Base-by-base conservation (phyloP, 495 filamentous ascomycete species). In the Xylaria bambusicola region DNA sequence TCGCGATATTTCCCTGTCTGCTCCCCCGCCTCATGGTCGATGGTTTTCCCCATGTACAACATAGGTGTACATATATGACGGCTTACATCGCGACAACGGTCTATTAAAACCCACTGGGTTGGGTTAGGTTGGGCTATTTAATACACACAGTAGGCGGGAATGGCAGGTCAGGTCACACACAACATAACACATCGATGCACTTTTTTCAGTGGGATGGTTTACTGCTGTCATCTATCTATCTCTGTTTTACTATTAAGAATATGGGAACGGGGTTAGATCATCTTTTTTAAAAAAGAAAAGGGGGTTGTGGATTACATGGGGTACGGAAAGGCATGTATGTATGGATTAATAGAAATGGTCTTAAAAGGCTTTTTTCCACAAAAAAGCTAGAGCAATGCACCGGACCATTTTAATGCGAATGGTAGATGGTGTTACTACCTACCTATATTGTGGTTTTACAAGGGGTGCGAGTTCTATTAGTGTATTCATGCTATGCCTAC, bases 131-230 rank as follows among this genome's bases (percentile, higher is more conserved):
- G n/a, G n/a, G n/a, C n/a, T n/a, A n/a, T 44, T 46, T 36, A 52
- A 52, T 67, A 59, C 58, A 64, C 45, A 51, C 52, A 63, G 65
- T 62, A 61, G 60, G 63, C n/a, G n/a, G n/a, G n/a, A n/a, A n/a
- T n/a, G n/a, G n/a, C n/a, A n/a, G n/a, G n/a, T n/a, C n/a, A n/a
- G n/a, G n/a, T n/a, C n/a, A n/a, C n/a, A n/a, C n/a, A n/a, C n/a
- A n/a, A n/a, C n/a, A 66, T 56, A 61, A 61, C 59, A 65, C 59
- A 51, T 60, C 24, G 60, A 48, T 42, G 52, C 53, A 55, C n/a
- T 60, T 58, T 46, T 58, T 60, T 55, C 36, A 45, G 48, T 12
- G 23, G 54, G 41, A 35, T 44, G 35, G n/a, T 20, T 38, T 35
- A 17, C 38, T 23, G 31, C 8, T 48, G 27, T n/a, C 23, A 36